These are phyloP conservation scores for Cyberlindnera mississippiensis DNA, from an alignment of 805 yeast species.

Conservation along the genomic window DNA sequence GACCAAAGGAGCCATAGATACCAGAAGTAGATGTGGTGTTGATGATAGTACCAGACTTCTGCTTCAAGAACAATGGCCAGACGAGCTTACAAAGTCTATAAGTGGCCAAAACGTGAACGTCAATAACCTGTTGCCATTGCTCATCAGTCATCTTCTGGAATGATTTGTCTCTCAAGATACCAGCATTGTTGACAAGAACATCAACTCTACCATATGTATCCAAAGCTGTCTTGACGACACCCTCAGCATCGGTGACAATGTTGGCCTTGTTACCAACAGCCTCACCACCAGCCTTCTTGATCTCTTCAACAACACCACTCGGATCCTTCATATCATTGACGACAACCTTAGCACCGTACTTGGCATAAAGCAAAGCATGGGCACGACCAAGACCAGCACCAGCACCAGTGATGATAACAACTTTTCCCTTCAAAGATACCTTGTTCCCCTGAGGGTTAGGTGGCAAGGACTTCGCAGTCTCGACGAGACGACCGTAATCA, in stretches of 20 bases:
- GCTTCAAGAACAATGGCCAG: slow-evolving; percentile 84
- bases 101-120: slow-evolving; percentile 81
- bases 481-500: slow-evolving; percentile 62
- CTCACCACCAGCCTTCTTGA: slow-evolving; percentile 63
- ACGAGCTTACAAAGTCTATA: slow-evolving; percentile 80
- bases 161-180: slow-evolving; percentile 86
- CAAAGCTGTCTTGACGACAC: slow-evolving; percentile 73
- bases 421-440: slow-evolving; percentile 72
- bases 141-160: slow-evolving; percentile 78
- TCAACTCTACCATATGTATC: slow-evolving; percentile 79
- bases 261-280: slow-evolving; percentile 85
- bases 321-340: slow-evolving; percentile 88
- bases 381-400: slow-evolving; percentile 93
- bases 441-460: slow-evolving; percentile 56
- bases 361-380: slow-evolving; percentile 81
- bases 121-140: slow-evolving; percentile 78
- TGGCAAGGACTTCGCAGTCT: slow-evolving; percentile 47
- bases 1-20: slow-evolving; percentile 96
- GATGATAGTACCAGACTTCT: slow-evolving; percentile 75
- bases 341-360: slow-evolving; percentile 91
- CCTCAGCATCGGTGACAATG: slow-evolving; percentile 70
- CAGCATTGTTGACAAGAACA: slow-evolving; percentile 88
- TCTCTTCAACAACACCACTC: slow-evolving; percentile 66
- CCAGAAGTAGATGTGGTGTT: slow-evolving; percentile 96
- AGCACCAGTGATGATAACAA: slow-evolving; percentile 91